Base-by-base conservation (phyloP, 139 green algal species). In the Chlorella vulgaris region DNA sequence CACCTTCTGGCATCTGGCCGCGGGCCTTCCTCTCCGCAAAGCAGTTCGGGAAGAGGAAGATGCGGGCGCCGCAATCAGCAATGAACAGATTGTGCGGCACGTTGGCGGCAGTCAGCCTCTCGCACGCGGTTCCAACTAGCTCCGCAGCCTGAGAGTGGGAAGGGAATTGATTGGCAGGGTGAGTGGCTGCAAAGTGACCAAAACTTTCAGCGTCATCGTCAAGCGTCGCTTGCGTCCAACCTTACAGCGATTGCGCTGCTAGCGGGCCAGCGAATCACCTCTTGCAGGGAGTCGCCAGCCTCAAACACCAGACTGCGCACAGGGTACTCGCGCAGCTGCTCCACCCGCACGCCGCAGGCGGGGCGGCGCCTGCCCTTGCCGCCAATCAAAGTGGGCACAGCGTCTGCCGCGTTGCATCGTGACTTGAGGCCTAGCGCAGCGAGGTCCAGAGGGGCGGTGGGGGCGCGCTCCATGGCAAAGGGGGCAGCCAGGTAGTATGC, bases 21-120 rank as follows among this genome's bases (percentile, higher is more conserved):
- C 63, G 69, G 0, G 95, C 97, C 86, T 98, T 95, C 55, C 87
- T 83, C 86, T 93, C 90, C 2, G 94, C 94, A 86, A 96, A 98
- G 42, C 40, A 79, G 66, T 96, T 96, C 76, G 86, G 88, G 80
- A 88, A 95, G 0, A 99, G 80, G 84, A 99, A 99, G 1, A 98
- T 90, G 19, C 95, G 84, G 26, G 83, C 80, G 42, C 97, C 97
- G 40, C 87, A 86, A 81, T 99, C 97, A 10, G 86, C 88, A 31
- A 99, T 93, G 69, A 99, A 89, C n/a, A 99, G 50, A 88, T 99
- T 99, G 93, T 98, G 96, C 2, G 97, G 95, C 31, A 97, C 86
- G 83, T 98, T 97, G 55, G 65, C 76, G 3, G 35, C 73, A 80
- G 95, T 86, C 82, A 99, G 88, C 5, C 78, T 62, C 66, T 91